phyloP scores from a whole-genome alignment of 1,284 basidiomycete genomes.

The Serendipita sp. region DNA sequence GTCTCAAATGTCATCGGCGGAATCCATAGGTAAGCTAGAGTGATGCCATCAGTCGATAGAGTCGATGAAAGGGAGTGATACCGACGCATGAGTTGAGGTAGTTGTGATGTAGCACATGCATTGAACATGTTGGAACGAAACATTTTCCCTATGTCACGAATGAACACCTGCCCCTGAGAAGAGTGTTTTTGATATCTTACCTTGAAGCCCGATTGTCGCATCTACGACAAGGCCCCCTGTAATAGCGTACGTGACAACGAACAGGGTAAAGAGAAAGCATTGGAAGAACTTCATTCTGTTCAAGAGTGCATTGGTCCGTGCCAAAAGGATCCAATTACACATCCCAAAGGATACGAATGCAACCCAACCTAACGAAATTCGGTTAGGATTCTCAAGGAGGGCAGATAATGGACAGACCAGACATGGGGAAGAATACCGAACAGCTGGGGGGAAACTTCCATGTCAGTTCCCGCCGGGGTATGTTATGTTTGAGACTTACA shows the following conservation, averaged over 20 bases:
- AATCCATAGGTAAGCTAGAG: not conserved
- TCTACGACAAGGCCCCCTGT: not conserved
- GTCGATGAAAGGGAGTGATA: not conserved
- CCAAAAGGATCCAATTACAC: slow-evolving; percentile 1
- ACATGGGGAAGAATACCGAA: not conserved
- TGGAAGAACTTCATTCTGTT: not conserved
- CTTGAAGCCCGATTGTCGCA: not conserved
- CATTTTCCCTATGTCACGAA: not conserved
- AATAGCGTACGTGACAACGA: not conserved
- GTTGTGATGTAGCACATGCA: not conserved
- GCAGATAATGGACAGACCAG: not conserved
- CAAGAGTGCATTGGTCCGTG: not conserved
- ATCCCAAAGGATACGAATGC: not conserved
- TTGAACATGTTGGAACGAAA: not conserved
- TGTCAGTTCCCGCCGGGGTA: no score
- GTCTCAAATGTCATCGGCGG: not conserved
- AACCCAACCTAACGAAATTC: not conserved
- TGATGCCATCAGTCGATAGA: no score
- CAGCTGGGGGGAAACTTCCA: not conserved
- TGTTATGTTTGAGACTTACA: not conserved
- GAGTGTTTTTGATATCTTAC: not conserved
- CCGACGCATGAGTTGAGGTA: not conserved
- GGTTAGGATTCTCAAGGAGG: no score
- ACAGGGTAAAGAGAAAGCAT: not conserved
- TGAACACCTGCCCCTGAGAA: not conserved